A percentile compares a stretch with the other conserved stretches of the same genome.
phyloP scores from a whole-genome alignment of 1,139 yeast species.

The Pichia sp. region DNA sequence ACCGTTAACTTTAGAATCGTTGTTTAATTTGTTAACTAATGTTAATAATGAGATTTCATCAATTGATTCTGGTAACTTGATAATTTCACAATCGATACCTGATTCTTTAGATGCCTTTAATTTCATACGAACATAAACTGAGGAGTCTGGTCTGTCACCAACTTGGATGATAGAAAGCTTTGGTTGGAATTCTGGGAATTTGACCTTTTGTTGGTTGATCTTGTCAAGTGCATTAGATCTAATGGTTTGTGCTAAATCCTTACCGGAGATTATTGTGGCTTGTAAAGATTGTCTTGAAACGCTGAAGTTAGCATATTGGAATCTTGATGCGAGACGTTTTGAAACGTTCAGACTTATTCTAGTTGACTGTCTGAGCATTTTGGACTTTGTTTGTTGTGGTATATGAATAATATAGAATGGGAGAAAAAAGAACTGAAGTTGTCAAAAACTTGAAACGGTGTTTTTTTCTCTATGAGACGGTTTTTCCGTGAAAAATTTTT shows the following conservation, averaged over 20 bases:
- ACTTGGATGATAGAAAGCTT: conserved; percentile 84
- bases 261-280: conserved; percentile 33
- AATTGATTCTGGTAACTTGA: conserved; percentile 62
- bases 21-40: conserved; percentile 62
- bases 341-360: conserved; percentile 9
- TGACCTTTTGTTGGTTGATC: conserved; percentile 52
- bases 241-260: conserved; percentile 27
- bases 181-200: conserved; percentile 68
- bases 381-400: neutral
- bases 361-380: conserved; percentile 19
- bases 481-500: no score
- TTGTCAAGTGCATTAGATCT: conserved; percentile 37
- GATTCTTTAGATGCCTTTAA: conserved; percentile 89
- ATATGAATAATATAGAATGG: no score
- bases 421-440: no score
- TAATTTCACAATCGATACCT: conserved; percentile 66
- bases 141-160: conserved; percentile 86
- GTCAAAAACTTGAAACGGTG: no score
- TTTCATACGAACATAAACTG: conserved; percentile 95
- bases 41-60: conserved; percentile 59
- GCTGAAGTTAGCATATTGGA: conserved; percentile 18
- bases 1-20: conserved; percentile 74
- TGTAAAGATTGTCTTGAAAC: conserved; percentile 17
- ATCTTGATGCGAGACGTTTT: conserved; percentile 6
- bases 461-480: no score